Conservation (phyloP, 2,329 filamentous ascomycete species). For the Cytospora mali region DNA sequence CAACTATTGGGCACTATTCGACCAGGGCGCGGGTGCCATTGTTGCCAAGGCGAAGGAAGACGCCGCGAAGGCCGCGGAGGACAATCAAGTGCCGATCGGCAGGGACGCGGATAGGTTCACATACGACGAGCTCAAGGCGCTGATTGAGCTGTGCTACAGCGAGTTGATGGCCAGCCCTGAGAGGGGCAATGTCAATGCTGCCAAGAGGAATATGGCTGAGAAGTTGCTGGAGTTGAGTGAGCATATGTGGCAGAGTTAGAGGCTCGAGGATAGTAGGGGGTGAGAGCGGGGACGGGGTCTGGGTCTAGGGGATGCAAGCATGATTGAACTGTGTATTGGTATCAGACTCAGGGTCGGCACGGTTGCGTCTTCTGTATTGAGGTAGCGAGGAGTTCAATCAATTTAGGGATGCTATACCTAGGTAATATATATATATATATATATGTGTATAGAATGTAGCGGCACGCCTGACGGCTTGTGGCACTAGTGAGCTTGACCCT, state of each 20-base stretch:
- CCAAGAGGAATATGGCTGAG: constrained; percentile 70
- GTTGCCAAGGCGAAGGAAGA: constrained; percentile 62
- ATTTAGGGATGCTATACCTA: constrained; percentile 6
- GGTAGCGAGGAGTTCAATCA: constrained; percentile 20
- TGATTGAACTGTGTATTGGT: background rate
- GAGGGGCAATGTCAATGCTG: constrained; percentile 67
- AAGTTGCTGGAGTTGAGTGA: constrained; percentile 71
- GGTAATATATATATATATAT: constrained; percentile 2
- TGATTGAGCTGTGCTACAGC: constrained; percentile 69
- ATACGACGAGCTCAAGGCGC: constrained; percentile 67
- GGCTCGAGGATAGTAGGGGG: background rate
- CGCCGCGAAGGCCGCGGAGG: constrained; percentile 40
- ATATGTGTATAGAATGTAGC: background rate
- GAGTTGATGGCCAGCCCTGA: constrained; percentile 68
- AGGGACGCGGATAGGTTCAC: constrained; percentile 53
- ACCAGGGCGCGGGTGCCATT: constrained; percentile 65
- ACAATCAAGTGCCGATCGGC: constrained; percentile 33
- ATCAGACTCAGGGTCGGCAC: background rate
- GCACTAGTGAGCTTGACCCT: background rate
- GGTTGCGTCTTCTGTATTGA: constrained; percentile 7
- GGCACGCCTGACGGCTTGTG: background rate
- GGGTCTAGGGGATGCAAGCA: background rate
- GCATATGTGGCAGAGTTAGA: constrained; percentile 66
- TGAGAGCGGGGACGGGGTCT: background rate
- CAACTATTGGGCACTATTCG: constrained; percentile 71